These are phyloP conservation scores for Austroboletus festivus DNA, from an alignment of 768 basidiomycete genomes.

Conservation along the genomic window DNA sequence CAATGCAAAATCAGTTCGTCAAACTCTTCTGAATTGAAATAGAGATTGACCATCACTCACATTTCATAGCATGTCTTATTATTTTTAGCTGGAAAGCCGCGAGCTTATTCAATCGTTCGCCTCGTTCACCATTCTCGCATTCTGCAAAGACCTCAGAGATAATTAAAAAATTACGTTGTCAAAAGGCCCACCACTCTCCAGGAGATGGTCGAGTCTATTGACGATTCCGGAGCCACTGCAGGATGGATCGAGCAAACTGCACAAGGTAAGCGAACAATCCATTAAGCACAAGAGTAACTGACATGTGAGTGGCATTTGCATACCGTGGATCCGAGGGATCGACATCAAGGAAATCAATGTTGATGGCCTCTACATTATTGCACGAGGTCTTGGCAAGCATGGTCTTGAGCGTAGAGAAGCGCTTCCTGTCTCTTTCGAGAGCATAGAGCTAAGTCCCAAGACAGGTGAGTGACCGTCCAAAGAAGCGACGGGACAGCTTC, in stretches of 20 bases:
- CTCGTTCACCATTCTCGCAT: conserved; percentile 52
- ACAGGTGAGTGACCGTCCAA: background rate
- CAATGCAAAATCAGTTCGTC: conserved; percentile 6
- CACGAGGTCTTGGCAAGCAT: conserved; percentile 89
- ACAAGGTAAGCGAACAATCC: background rate
- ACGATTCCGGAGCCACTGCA: conserved; percentile 95
- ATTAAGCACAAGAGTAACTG: conserved; percentile 27
- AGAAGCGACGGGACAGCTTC: background rate
- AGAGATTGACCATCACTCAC: conserved; percentile 41
- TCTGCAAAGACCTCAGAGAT: conserved; percentile 35
- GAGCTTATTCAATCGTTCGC: conserved; percentile 77
- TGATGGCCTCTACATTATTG: conserved; percentile 70
- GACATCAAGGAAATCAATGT: conserved; percentile 81
- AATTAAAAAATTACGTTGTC: background rate
- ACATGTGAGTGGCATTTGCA: conserved; percentile 82
- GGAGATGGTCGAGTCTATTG: conserved; percentile 81
- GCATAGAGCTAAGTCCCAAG: conserved; percentile 62
- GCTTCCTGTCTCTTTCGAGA: conserved; percentile 81
- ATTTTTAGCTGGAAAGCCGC: conserved; percentile 87
- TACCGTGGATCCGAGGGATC: conserved; percentile 66
- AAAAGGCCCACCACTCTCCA: conserved; percentile 58
- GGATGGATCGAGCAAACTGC: conserved; percentile 88
- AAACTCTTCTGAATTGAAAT: background rate
- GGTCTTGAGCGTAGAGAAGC: conserved; percentile 76
- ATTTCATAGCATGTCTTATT: conserved; percentile 94